Evolutionary conservation across 257 asterid genomes (phyloP), one percentile per base, ranked within the genome.

Genomic region (Nicotiana sylvestris): DNA sequence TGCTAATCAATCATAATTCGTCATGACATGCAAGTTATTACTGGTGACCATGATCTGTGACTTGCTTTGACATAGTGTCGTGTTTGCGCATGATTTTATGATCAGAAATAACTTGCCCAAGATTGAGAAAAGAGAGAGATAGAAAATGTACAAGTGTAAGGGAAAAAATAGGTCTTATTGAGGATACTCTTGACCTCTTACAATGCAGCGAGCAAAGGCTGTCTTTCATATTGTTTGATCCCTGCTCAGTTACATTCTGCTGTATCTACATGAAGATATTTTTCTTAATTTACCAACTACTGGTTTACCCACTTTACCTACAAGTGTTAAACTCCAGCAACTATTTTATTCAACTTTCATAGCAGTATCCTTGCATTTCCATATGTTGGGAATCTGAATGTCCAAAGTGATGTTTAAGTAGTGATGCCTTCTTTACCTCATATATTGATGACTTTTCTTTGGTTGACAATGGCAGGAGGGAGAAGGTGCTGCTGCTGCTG

Each of bases 381-480:
- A 11, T 21, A 7, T 2, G 11, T 13, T 25, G n/a, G 12, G 6
- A 46, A 72, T 25, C 37, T 6, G 60, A 39, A 46, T 25, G 60
- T 12, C 6, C 78, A 39, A 39, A 10, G 0, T 56, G 18, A 30
- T 78, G 29, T 32, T 9, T 55, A 13, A 56, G 69, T 55, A 11
- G 29, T 57, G 21, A 57, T 5, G 2, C 0, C 67, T 43, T 43
- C 12, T 70, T 43, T 43, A 17, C 53, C 9, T 0, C 46, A 6
- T 46, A 12, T 69, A 13, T 13, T 55, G 9, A 9, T 82, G 3
- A 25, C n/a, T 39, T 25, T 2, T 10, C 10, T 82, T 70, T 72
- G 77, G 56, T 17, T 69, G 69, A 27, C 32, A 12, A 56, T 51
- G 57, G 66, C 85, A 85, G 87, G 85, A 85, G 70, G 85, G 87